Evolutionary conservation across 2,329 filamentous ascomycete species (phyloP), one percentile per base, ranked within the genome.

Genomic region (Fonsecaea erecta): DNA sequence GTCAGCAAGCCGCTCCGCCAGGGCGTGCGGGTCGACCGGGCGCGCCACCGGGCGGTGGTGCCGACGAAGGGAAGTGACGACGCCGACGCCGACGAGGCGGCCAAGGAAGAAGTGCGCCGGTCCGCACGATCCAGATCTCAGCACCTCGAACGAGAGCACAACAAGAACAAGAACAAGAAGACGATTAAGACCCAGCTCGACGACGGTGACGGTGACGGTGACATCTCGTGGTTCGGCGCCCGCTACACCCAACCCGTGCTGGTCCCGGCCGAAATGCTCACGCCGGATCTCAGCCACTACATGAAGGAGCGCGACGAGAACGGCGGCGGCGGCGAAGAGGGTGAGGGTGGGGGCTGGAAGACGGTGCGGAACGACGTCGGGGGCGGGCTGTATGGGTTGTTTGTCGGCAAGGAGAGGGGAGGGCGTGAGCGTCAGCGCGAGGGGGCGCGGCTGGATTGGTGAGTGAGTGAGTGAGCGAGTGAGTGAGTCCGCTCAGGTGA

Each of bases 211-310:
- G 58, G 53, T 28, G 52, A 56, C 34, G 62, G 59, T 1, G 60
- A 35, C n/a, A 43, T 65, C 16, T 46, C 28, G 9, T 68, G 55
- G 24, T 68, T 68, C 28, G 66, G 66, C 32, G 66, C 28, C 4
- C 63, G 52, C 4, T 68, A 68, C 40, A 63, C 59, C 7, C 5
- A 24, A 1, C 54, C 59, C 12, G 59, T 68, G 26, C 52, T 26
- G 11, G 51, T 68, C 12, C n/a, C 48, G 35, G 12, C 26, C 18
- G 43, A 65, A 26, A 65, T 65, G 62, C 60, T 68, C 55, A 43
- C 59, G 14, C 66, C 66, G 6, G 66, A 68, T 46, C 40, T 68
- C 21, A 68, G 66, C 37, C 59, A 65, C 18, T 68, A 68, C 26
- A 65, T 68, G 62, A 62, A 61, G 48, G 62, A 63, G 26, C 62